Conservation (phyloP, 177 flowering plant genomes). For the Vitis hybrid region DNA sequence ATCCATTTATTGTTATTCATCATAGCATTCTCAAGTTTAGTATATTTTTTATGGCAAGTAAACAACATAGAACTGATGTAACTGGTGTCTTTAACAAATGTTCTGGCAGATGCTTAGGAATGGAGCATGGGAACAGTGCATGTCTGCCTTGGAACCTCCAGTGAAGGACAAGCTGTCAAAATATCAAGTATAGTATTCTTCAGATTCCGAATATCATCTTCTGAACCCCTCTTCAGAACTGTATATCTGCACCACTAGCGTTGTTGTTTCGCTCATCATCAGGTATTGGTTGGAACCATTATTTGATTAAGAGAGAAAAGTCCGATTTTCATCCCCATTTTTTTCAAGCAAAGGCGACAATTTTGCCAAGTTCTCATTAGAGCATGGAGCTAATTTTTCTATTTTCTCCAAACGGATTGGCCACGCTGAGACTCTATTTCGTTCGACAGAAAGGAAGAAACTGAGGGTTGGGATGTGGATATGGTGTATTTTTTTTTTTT, state of each 20-base stretch:
- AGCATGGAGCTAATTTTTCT: slow-evolving; percentile 11
- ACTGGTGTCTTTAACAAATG: background rate
- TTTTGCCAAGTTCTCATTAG: slow-evolving; percentile 8
- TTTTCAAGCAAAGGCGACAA: background rate
- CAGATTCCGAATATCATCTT: background rate
- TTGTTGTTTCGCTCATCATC: slow-evolving; percentile 13
- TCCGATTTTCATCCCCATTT: slow-evolving; percentile 4
- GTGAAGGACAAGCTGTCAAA: slow-evolving; percentile 65
- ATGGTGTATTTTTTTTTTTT: slow-evolving; percentile 4
- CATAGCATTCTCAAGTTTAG: too few relatives aligned
- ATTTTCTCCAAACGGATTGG: slow-evolving; percentile 5
- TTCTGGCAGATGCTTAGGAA: slow-evolving; percentile 67
- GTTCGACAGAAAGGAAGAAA: background rate
- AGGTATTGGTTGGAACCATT: slow-evolving; percentile 7
- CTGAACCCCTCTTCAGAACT: slow-evolving; percentile 13
- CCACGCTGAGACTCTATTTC: background rate
- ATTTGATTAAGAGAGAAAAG: background rate
- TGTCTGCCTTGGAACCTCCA: slow-evolving; percentile 74
- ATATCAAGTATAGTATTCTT: slow-evolving; percentile 47
- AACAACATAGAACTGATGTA: too few relatives aligned
- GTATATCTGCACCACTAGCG: slow-evolving; percentile 10
- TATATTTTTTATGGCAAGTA: too few relatives aligned
- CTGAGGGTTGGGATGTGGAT: slow-evolving; percentile 7
- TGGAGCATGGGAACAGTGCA: slow-evolving; percentile 89
- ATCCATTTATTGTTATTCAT: too few relatives aligned